Evolutionary conservation across 2,329 filamentous ascomycete species (phyloP).

Genomic region (Zalaria obscura): DNA sequence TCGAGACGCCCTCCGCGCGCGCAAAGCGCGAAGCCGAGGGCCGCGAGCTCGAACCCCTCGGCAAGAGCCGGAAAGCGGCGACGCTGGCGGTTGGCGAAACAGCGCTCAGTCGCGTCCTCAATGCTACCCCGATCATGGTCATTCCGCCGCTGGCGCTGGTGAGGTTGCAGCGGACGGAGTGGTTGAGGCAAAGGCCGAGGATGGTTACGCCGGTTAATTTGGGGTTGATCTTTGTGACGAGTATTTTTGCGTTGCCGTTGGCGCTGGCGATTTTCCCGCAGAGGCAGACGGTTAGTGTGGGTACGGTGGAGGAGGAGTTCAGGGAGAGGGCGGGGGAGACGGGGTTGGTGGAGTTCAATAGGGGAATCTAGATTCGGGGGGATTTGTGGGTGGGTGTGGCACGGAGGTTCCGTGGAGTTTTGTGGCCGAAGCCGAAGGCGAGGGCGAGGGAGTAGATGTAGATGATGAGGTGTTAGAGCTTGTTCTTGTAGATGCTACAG

Average conservation of each 20-base stretch:
- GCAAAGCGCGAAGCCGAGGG: slow-evolving; percentile 29
- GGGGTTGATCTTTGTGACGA: slow-evolving; percentile 72
- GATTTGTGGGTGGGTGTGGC: no score
- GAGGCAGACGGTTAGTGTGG: slow-evolving; percentile 65
- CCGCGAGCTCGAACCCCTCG: slow-evolving; percentile 41
- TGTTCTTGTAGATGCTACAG: no score
- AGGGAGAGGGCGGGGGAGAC: slow-evolving; percentile 62
- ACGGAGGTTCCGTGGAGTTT: no score
- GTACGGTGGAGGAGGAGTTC: slow-evolving; percentile 73
- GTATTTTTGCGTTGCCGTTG: slow-evolving; percentile 75
- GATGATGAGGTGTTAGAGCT: no score
- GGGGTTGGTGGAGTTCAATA: slow-evolving; percentile 89
- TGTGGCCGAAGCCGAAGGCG: no score
- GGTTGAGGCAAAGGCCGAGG: slow-evolving; percentile 64
- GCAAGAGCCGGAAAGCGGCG: slow-evolving; percentile 78
- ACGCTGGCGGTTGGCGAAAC: slow-evolving; percentile 86
- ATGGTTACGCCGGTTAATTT: slow-evolving; percentile 75
- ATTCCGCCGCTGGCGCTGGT: slow-evolving; percentile 79
- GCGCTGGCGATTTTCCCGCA: slow-evolving; percentile 89
- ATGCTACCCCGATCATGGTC: slow-evolving; percentile 94
- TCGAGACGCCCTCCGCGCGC: slow-evolving; percentile 56
- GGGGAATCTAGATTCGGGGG: slow-evolving; percentile 52
- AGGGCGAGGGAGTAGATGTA: no score
- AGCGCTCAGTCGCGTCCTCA: slow-evolving; percentile 78
- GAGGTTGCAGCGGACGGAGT: slow-evolving; percentile 66